Conservation (phyloP, 2,329 filamentous ascomycete genomes). For the Botryosphaeria dothidea region DNA sequence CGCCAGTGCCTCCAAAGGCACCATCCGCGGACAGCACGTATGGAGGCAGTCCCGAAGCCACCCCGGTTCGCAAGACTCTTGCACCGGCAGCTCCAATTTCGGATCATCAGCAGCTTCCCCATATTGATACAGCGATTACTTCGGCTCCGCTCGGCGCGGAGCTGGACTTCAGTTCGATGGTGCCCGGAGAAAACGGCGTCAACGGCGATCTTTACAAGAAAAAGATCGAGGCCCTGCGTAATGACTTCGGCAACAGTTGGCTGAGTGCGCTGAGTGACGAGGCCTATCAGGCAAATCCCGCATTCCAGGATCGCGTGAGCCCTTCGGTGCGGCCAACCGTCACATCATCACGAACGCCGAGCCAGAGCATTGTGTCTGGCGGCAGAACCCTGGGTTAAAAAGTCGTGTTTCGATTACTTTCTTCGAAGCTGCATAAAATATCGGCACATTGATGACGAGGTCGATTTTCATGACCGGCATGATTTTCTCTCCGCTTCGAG, state of each 20-base stretch:
- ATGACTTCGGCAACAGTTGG: slow-evolving; percentile 84
- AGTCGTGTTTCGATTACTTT: slow-evolving; percentile 15
- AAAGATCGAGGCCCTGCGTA: slow-evolving; percentile 82
- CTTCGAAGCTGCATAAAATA: not conserved
- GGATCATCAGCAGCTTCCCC: slow-evolving; percentile 10
- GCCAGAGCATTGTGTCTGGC: slow-evolving; percentile 41
- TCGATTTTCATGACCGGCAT: slow-evolving; percentile 16
- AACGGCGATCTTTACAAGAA: slow-evolving; percentile 79
- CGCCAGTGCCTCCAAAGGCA: not conserved
- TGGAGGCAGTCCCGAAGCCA: slow-evolving; percentile 32
- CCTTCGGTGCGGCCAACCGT: slow-evolving; percentile 34
- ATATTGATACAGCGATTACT: slow-evolving; percentile 27
- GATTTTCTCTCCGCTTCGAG: slow-evolving; percentile 18
- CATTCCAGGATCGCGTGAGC: slow-evolving; percentile 19
- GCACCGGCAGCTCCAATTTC: slow-evolving; percentile 2
- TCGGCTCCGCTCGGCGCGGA: slow-evolving; percentile 25
- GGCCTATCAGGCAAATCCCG: slow-evolving; percentile 35
- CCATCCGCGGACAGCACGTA: slow-evolving; percentile 21
- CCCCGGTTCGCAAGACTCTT: slow-evolving; percentile 20
- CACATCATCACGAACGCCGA: slow-evolving; percentile 32
- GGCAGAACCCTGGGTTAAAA: slow-evolving; percentile 40
- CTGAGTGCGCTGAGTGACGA: slow-evolving; percentile 84
- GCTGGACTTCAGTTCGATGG: slow-evolving; percentile 15
- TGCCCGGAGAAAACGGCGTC: slow-evolving; percentile 59
- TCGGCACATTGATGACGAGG: not conserved